Evolutionary conservation across 2,329 filamentous ascomycete species (phyloP), one percentile per base, ranked within the genome.

Genomic region (Dactylellina leptospora): DNA sequence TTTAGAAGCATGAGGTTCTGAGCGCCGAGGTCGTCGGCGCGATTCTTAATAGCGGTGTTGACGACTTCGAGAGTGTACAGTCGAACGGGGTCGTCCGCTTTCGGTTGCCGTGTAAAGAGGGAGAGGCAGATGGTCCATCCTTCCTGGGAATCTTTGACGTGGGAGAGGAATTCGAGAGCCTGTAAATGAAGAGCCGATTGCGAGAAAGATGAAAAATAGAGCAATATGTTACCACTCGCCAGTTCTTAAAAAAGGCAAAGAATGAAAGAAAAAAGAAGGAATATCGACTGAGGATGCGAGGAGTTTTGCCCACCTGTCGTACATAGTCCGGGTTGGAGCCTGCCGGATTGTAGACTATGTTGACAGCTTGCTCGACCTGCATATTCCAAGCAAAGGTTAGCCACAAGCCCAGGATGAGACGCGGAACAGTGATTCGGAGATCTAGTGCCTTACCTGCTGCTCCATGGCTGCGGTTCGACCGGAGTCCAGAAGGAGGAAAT

Each of bases 61-160:
- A 99, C 88, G 53, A 97, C 88, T 79, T 99, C 95, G 74, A 99
- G 86, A 74, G 90, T 91, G 73, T 95, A 90, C 79, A 96, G 87
- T 56, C 95, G 91, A 54, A 96, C 90, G 59, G 96, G 88, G 76
- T 97, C 93, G 75, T 90, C 88, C 55, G 88, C 83, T 74, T 87
- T 87, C 51, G 91, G 92, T 23, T 85, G 85, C 79, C 91, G 87
- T 60, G 88, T 90, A 82, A 97, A 97, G 76, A 99, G 88, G 33
- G 86, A 82, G 59, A 95, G 87, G 82, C 93, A 96, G 77, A 91
- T 87, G 80, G 96, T 92, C 91, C 93, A 96, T 80, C 90, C 92
- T 78, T 91, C 88, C 50, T 91, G 87, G 78, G 97, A 89, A 78
- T 88, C 83, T 75, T 92, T 88, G 74, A 97, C 84, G 79, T 92